Evolutionary conservation across 495 filamentous ascomycete species (phyloP).

Genomic region (Entonaema liquescens): DNA sequence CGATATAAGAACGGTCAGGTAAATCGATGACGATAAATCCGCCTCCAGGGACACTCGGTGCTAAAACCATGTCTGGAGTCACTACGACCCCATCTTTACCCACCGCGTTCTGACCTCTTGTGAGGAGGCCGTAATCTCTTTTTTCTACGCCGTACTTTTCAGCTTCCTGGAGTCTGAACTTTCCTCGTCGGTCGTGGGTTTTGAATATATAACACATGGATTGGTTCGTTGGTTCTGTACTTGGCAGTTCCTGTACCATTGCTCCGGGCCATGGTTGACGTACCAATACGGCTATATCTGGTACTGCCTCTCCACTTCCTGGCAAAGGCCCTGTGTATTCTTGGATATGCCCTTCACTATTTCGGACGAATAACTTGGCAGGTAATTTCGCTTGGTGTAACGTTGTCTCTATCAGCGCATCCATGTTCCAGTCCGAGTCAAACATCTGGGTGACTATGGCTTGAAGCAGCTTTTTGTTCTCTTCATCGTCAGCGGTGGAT

Average conservation of each 20-base stretch:
- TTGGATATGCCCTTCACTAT: conserved; percentile 70
- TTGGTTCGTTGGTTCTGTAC: conserved; percentile 66
- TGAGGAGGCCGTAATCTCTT: conserved; percentile 62
- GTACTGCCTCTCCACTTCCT: conserved; percentile 55
- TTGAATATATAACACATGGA: conserved; percentile 88
- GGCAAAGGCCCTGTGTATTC: conserved; percentile 73
- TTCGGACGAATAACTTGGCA: conserved; percentile 73
- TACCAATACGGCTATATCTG: conserved; percentile 77
- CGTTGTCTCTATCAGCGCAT: conserved; percentile 69
- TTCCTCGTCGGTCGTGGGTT: conserved; percentile 76
- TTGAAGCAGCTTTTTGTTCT: conserved; percentile 62
- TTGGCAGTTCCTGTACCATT: conserved; percentile 67
- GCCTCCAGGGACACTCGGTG: conserved; percentile 41
- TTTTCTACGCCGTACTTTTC: conserved; percentile 63
- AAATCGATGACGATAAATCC: conserved; percentile 86
- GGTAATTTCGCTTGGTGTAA: conserved; percentile 72
- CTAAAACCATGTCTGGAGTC: conserved; percentile 62
- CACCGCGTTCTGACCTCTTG: conserved; percentile 59
- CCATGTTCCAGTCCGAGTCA: conserved; percentile 75
- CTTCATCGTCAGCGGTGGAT: conserved; percentile 34
- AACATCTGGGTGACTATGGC: conserved; percentile 82
- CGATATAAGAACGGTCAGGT: conserved; percentile 72
- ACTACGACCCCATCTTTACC: conserved; percentile 65
- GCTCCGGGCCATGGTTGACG: conserved; percentile 86
- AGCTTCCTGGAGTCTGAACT: conserved; percentile 75